Evolutionary conservation across 345 rosid species (phyloP).

Genomic region (Euphorbia lathyris): DNA sequence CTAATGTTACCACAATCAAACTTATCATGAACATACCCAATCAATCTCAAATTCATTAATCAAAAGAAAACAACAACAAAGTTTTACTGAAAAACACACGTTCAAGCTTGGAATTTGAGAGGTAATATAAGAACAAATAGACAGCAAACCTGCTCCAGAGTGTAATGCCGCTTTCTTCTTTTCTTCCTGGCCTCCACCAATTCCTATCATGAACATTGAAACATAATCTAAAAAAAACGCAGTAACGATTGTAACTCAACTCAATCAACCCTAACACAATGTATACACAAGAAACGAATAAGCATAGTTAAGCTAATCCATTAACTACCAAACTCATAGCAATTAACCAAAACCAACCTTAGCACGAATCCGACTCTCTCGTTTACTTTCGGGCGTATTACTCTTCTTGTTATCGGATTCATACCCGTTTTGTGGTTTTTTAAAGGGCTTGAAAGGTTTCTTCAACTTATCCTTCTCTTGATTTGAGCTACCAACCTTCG

Average conservation of each 20-base stretch:
- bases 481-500: constrained; percentile 28
- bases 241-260: neutral
- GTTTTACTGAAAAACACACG: neutral
- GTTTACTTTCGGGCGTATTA: constrained; percentile 27
- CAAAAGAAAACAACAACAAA: neutral
- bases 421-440: constrained; percentile 9
- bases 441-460: constrained; percentile 21
- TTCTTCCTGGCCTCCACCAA: constrained; percentile 77
- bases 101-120: neutral
- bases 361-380: constrained; percentile 47
- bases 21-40: neutral
- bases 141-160: constrained; percentile 62
- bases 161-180: constrained; percentile 79
- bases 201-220: constrained; percentile 40
- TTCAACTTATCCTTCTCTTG: constrained; percentile 17
- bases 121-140: neutral
- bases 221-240: neutral
- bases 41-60: neutral
- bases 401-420: constrained; percentile 22
- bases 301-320: no score
- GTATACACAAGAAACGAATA: neutral
- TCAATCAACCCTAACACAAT: neutral
- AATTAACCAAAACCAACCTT: constrained; percentile 33
- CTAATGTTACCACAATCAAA: constrained; percentile 1
- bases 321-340: neutral